These are phyloP conservation scores for Hypomontagnella monticulosa DNA, from an alignment of 495 filamentous ascomycete species.

Conservation along the genomic window DNA sequence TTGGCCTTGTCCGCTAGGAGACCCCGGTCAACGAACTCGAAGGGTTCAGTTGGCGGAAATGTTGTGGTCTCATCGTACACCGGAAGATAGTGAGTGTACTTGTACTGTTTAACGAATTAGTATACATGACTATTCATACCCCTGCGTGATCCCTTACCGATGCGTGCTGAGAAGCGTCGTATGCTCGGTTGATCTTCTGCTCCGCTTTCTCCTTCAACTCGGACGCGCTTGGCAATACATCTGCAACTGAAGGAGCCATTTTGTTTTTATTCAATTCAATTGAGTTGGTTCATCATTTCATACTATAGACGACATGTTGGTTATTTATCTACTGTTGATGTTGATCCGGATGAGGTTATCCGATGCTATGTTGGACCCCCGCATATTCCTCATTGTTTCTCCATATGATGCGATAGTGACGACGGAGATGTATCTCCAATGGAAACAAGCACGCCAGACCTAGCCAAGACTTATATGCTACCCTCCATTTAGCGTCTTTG, in stretches of 20 bases:
- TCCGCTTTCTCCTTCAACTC: conserved; percentile 40
- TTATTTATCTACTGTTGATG: conserved; percentile 29
- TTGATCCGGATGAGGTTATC: conserved; percentile 16
- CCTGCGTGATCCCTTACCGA: conserved; percentile 22
- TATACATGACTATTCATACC: neutral
- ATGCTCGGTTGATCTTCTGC: conserved; percentile 43
- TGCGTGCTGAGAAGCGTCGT: conserved; percentile 40
- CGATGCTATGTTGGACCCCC: conserved; percentile 19
- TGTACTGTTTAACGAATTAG: conserved; percentile 51
- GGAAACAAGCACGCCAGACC: conserved; percentile 19
- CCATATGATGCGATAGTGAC: conserved; percentile 36
- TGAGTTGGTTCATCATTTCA: neutral
- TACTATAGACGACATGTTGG: neutral
- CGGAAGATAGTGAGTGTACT: conserved; percentile 70
- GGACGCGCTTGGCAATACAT: conserved; percentile 38
- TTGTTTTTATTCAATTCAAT: conserved; percentile 8
- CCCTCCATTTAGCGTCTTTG: conserved; percentile 16
- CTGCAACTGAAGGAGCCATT: conserved; percentile 46
- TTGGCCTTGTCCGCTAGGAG: conserved; percentile 66
- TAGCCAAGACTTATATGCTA: conserved; percentile 25
- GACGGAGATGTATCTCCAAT: conserved; percentile 32
- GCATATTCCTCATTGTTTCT: conserved; percentile 35
- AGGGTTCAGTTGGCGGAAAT: conserved; percentile 67
- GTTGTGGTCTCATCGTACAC: conserved; percentile 69
- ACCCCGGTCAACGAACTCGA: conserved; percentile 68